Conservation (phyloP, 208 protist species). For the Leishmania mexicana region DNA sequence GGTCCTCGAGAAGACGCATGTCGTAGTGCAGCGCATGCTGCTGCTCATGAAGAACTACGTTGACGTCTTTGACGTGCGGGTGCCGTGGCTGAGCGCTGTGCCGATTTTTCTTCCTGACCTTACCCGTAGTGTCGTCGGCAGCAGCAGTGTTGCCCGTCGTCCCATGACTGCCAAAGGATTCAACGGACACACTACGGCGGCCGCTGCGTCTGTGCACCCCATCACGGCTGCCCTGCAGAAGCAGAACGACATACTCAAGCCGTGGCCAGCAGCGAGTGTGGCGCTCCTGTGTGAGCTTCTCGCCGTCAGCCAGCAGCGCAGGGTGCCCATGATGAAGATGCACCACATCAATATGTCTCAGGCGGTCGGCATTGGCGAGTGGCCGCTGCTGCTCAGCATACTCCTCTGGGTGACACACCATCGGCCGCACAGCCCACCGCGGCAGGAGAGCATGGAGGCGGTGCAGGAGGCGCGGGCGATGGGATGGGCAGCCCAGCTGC, state of each 20-base stretch:
- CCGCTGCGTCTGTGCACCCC: constrained; percentile 11
- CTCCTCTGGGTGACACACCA: constrained; percentile 78
- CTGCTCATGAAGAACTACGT: constrained; percentile 80
- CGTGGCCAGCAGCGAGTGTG: constrained; percentile 46
- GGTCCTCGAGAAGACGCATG: constrained; percentile 42
- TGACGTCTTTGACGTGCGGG: constrained; percentile 78
- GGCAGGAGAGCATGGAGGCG: background rate
- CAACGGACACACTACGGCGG: background rate
- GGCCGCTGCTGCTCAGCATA: constrained; percentile 82
- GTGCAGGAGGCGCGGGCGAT: constrained; percentile 40
- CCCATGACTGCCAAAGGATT: background rate
- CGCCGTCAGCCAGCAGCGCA: constrained; percentile 51
- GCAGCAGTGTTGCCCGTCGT: background rate
- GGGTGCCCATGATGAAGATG: constrained; percentile 81
- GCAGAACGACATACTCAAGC: constrained; percentile 43
- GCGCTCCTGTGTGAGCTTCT: constrained; percentile 78
- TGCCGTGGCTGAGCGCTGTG: constrained; percentile 79
- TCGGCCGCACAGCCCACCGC: background rate
- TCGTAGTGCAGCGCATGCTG: constrained; percentile 79
- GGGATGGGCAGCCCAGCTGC: constrained; percentile 72
- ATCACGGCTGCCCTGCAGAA: constrained; percentile 52
- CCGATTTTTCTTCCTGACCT: constrained; percentile 65
- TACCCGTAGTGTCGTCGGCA: background rate
- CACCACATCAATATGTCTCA: constrained; percentile 87
- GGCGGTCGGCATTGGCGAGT: constrained; percentile 54